Base-by-base conservation (phyloP, 768 basidiomycete species). In the Lepiota venenata region DNA sequence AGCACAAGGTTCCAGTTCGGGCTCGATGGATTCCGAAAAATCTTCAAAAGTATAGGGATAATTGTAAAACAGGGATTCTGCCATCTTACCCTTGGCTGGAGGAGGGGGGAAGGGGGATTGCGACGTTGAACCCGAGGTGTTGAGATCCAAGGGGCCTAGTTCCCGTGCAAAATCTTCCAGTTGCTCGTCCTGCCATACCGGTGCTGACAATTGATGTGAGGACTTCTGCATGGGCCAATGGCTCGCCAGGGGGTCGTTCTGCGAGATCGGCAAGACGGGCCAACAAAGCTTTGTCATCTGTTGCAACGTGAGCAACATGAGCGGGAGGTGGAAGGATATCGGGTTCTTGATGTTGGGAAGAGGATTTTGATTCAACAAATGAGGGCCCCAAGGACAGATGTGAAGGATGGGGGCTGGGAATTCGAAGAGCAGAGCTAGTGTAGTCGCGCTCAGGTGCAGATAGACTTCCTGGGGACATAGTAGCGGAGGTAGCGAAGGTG, bases 221-320 rank as follows among this genome's bases (percentile, higher is more conserved):
- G 67, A 51, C 44, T 58, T n/a, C 53, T 20, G 47, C 47, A 16
- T 65, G 53, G 16, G 53, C 50, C 11, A 55, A 44, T 25, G 48
- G 61, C 35, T 70, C 69, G 21, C 55, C 43, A 5, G 78, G 77
- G n/a, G 84, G 84, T 16, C 74, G 74, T 56, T 81, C 84, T 35
- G 79, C 81, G 27, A 81, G 58, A 35, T 72, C 72, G 1, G 72
- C 76, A 39, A 86, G 70, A 32, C 74, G 76, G 21, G 80, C 82
- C 39, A 87, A 73, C n/a, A 78, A 58, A 0, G 69, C 63, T 63
- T 87, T 87, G 65, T 87, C 85, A 63, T 87, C 85, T 1, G 77
- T 84, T 15, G 85, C 84, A 44, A 87, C 71, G 62, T 87, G 84
- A n/a, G 80, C 84, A 15, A 69, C 69, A 46, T 69, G 69, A 20